Evolutionary conservation across 2,329 filamentous ascomycete species (phyloP), one percentile per base, ranked within the genome.

Genomic region (Aspergillus fructus): DNA sequence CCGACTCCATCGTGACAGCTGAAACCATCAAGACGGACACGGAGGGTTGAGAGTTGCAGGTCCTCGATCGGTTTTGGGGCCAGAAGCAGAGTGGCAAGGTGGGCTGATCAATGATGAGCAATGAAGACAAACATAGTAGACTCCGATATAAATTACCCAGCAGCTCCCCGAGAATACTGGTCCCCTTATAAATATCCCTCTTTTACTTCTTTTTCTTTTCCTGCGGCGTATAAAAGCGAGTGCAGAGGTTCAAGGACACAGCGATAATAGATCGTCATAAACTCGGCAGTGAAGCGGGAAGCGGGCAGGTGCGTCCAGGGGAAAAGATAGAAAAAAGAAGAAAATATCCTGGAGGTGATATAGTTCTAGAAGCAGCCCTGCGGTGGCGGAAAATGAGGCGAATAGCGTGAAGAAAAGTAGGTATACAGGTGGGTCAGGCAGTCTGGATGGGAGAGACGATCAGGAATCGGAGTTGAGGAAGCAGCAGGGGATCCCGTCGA

Each of bases 1-100:
- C 65, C 52, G 69, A 64, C 62, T 77, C 76, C 49, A 72, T 68
- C 75, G 78, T 76, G 17, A 46, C 60, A 56, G 11, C 50, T 55
- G 48, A 59, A 50, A 39, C 34, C 34, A 47, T 43, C 23, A 24
- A n/a, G 45, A 41, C 54, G 34, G 27, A 41, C n/a, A 15, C 15
- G n/a, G 45, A 33, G 5, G 17, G 17, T 19, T 17, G 24, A 34
- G 17, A 9, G 34, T 30, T 17, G n/a, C 19, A 37, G 13, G 47
- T 45, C 27, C 30, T 40, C 24, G 17, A 53, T 41, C 42, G 42
- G 49, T 42, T 11, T 46, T 41, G 24, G 15, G 15, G 42, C 42
- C 40, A 41, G 47, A 34, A 39, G 56, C 39, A 49, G 51, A 53
- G 57, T 61, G 61, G 59, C 61, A 53, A 62, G 46, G 40, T 40